phyloP scores from a whole-genome alignment of 2,329 filamentous ascomycete species.

The Nannizziopsis barbatae region DNA sequence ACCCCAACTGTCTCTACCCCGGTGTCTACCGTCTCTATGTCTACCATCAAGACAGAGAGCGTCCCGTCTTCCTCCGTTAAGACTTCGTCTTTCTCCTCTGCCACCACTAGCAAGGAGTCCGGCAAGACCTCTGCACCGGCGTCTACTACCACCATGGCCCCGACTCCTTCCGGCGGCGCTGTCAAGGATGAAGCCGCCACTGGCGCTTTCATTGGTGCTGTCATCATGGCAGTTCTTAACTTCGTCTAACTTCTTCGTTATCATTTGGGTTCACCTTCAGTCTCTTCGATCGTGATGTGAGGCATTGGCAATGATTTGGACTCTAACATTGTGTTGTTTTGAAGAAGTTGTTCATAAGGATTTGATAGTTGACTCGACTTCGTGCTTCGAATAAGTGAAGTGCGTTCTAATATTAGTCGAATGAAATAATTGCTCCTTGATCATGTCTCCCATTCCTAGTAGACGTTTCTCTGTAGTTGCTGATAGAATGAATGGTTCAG shows the following conservation, averaged over 20 bases:
- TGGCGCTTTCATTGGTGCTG: constrained; percentile 1
- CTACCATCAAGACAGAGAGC: not conserved
- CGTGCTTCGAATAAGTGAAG: not conserved
- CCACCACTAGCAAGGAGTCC: not conserved
- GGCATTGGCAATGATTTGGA: constrained; percentile 1
- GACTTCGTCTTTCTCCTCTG: not conserved
- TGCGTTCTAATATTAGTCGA: not conserved
- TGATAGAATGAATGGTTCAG: no score
- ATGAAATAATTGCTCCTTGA: not conserved
- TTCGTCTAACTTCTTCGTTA: constrained; percentile 6
- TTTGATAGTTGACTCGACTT: not conserved
- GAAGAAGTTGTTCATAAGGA: not conserved
- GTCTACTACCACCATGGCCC: not conserved
- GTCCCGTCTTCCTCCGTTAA: not conserved
- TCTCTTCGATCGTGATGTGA: not conserved
- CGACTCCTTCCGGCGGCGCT: constrained; percentile 8
- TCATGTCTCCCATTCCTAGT: not conserved
- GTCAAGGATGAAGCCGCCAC: not conserved
- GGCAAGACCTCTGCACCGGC: not conserved
- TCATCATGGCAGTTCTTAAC: constrained; percentile 7
- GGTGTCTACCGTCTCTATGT: not conserved
- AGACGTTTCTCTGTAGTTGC: no score
- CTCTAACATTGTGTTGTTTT: constrained; percentile 1
- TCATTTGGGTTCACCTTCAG: not conserved
- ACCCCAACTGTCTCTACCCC: not conserved